phyloP scores from a whole-genome alignment of 2,329 filamentous ascomycete genomes.

The Allantophomopsis lycopodina region DNA sequence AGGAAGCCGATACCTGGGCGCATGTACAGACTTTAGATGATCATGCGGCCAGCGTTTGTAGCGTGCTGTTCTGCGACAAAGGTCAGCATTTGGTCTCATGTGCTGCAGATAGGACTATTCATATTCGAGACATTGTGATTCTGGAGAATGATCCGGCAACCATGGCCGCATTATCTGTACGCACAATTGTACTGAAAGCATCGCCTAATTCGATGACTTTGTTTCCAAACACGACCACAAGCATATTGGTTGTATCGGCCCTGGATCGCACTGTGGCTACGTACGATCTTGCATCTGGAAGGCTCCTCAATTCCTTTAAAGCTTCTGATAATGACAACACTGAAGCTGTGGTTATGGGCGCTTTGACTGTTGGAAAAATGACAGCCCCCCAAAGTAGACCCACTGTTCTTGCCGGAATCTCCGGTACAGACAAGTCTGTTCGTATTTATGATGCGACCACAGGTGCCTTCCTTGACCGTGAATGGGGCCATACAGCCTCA shows the following conservation, averaged over 20 bases:
- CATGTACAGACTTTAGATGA: conserved; percentile 87
- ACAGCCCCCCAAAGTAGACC: conserved; percentile 35
- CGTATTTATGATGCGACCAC: conserved; percentile 72
- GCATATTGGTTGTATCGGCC: conserved; percentile 42
- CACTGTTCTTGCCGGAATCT: conserved; percentile 70
- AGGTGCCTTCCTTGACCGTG: conserved; percentile 67
- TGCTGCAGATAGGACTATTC: conserved; percentile 76
- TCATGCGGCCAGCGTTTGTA: conserved; percentile 75
- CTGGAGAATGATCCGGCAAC: conserved; percentile 47
- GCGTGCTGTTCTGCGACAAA: conserved; percentile 62
- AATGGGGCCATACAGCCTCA: conserved; percentile 91
- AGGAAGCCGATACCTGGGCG: conserved; percentile 44
- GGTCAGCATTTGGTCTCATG: conserved; percentile 62
- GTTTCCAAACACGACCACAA: conserved; percentile 38
- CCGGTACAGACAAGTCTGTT: conserved; percentile 91
- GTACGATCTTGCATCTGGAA: conserved; percentile 53
- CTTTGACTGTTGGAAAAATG: conserved; percentile 51
- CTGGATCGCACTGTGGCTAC: conserved; percentile 46
- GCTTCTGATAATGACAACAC: conserved; percentile 66
- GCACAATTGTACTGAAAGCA: conserved; percentile 70
- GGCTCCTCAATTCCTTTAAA: conserved; percentile 62
- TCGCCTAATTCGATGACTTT: conserved; percentile 77
- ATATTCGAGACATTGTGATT: conserved; percentile 65
- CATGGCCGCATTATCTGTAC: conserved; percentile 62
- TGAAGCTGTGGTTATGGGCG: conserved; percentile 75